These are phyloP conservation scores for Imleria badia DNA, from an alignment of 768 basidiomycete species.

Conservation along the genomic window DNA sequence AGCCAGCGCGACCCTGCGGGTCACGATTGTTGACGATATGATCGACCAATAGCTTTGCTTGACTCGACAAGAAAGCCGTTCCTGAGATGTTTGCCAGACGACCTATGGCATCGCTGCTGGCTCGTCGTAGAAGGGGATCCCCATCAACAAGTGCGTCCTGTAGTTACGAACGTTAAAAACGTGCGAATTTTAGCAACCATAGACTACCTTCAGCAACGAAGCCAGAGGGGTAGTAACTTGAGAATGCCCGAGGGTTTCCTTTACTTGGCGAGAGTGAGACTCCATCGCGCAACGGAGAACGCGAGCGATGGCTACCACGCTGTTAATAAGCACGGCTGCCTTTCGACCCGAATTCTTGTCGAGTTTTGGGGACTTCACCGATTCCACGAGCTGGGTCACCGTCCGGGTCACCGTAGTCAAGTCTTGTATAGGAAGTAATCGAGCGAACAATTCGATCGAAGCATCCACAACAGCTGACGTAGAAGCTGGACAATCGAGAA, in stretches of 20 bases:
- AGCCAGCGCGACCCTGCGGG: conserved; percentile 89
- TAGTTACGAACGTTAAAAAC: conserved; percentile 5
- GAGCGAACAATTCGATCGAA: conserved; percentile 83
- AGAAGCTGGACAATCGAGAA: conserved; percentile 69
- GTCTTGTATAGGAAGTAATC: conserved; percentile 78
- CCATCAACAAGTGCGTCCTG: conserved; percentile 82
- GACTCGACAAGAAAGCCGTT: conserved; percentile 77
- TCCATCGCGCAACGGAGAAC: conserved; percentile 60
- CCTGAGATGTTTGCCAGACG: conserved; percentile 81
- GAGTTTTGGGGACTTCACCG: conserved; percentile 68
- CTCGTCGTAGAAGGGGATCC: conserved; percentile 71
- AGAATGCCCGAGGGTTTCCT: conserved; percentile 64
- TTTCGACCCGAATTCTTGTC: conserved; percentile 87
- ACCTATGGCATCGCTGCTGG: conserved; percentile 87
- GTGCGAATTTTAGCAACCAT: conserved; percentile 3
- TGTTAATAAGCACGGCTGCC: conserved; percentile 81
- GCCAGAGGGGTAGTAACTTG: conserved; percentile 63
- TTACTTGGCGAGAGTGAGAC: conserved; percentile 53
- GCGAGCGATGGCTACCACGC: conserved; percentile 69
- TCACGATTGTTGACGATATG: conserved; percentile 94
- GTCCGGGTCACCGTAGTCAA: conserved; percentile 52
- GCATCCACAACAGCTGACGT: conserved; percentile 84
- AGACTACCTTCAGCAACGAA: conserved; percentile 74
- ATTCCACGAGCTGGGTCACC: conserved; percentile 61
- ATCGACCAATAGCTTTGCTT: conserved; percentile 89